phyloP scores from a whole-genome alignment of 1,284 basidiomycete species.

The Cryptococcus neoformans region DNA sequence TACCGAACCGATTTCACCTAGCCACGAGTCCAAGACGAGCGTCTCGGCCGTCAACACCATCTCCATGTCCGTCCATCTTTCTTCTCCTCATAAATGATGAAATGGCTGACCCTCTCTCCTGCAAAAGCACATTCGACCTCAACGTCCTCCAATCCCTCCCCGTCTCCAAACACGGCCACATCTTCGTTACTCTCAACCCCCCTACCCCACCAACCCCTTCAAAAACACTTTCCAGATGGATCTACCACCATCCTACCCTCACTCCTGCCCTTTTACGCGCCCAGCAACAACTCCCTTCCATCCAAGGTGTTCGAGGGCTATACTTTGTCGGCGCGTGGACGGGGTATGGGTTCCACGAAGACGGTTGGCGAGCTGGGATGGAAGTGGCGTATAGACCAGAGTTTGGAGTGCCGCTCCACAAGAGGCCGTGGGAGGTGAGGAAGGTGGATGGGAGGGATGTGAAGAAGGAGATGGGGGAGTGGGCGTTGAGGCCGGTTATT shows the following conservation, averaged over 20 bases:
- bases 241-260: slow-evolving; percentile 63
- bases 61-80: slow-evolving; percentile 55
- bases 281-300: slow-evolving; percentile 30
- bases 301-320: slow-evolving; percentile 64
- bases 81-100: neutral
- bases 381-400: slow-evolving; percentile 24
- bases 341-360: slow-evolving; percentile 73
- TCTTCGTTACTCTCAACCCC: slow-evolving; percentile 72
- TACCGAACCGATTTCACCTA: slow-evolving; percentile 45
- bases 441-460: neutral
- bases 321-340: slow-evolving; percentile 73
- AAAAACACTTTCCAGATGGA: slow-evolving; percentile 57
- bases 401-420: neutral
- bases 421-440: neutral
- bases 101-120: neutral
- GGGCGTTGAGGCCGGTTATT: neutral
- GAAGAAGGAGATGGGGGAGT: neutral
- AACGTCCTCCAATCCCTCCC: slow-evolving; percentile 69
- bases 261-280: slow-evolving; percentile 3
- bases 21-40: slow-evolving; percentile 51
- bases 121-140: slow-evolving; percentile 60
- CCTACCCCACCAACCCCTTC: slow-evolving; percentile 59
- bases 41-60: slow-evolving; percentile 56
- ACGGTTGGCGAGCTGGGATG: slow-evolving; percentile 63
- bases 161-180: slow-evolving; percentile 58